A percentile compares a stretch with the other conserved stretches of the same genome.
These are phyloP conservation scores for Dissophora ornata DNA, from an alignment of 192 early-diverging fungal genomes.

Conservation along the genomic window DNA sequence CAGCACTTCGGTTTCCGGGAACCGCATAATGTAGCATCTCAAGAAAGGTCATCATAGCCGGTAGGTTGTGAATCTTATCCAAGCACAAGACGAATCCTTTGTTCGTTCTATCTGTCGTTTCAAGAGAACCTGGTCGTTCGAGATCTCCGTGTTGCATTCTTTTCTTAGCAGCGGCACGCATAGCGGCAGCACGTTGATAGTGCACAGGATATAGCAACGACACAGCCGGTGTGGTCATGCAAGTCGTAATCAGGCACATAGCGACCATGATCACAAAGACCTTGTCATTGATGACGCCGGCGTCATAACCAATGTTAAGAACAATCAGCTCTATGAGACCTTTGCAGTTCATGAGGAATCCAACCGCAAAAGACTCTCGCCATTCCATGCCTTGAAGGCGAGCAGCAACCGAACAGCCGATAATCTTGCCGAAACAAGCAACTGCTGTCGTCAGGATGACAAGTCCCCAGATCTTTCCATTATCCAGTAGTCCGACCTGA, in stretches of 20 bases:
- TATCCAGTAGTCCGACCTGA: conserved; percentile 79
- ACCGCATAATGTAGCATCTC: conserved; percentile 42
- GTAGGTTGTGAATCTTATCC: conserved; percentile 57
- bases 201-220: conserved; percentile 76
- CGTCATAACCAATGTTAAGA: conserved; percentile 90
- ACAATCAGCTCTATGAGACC: conserved; percentile 96
- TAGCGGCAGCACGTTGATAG: conserved; percentile 61
- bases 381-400: conserved; percentile 75
- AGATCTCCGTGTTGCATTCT: conserved; percentile 10
- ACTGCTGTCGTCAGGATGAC: conserved; percentile 79
- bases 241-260: conserved; percentile 81
- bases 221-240: conserved; percentile 86
- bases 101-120: neutral
- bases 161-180: conserved; percentile 21
- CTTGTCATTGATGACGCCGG: conserved; percentile 80
- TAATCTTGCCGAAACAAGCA: conserved; percentile 87
- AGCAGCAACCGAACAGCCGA: conserved; percentile 80
- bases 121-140: conserved; percentile 1
- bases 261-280: conserved; percentile 67
- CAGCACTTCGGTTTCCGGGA: neutral
- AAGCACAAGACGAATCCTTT: conserved; percentile 53
- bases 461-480: conserved; percentile 80
- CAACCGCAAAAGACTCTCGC: conserved; percentile 88
- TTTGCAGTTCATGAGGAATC: conserved; percentile 95
- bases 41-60: conserved; percentile 57